Evolutionary conservation across 1,139 yeast species (phyloP), one percentile per base, ranked within the genome.

Genomic region (Taiozyma sp.): DNA sequence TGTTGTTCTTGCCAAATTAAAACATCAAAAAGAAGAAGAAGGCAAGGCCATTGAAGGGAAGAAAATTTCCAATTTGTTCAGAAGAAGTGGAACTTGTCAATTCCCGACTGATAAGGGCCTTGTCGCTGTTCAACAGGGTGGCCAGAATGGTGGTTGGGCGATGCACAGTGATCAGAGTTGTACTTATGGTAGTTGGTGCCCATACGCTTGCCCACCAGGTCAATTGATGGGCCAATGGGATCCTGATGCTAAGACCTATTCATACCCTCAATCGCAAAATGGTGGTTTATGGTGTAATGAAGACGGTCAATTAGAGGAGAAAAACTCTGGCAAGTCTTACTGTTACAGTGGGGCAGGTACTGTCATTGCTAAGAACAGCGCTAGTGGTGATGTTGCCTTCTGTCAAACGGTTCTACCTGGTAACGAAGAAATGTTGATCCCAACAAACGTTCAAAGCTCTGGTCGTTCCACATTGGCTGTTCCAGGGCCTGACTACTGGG

Each of bases 381-480:
- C 69, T 43, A 72, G 73, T 46, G 58, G 69, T 8, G 72, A 79
- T 54, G 90, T 88, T 57, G 91, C 96, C 12, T 83, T 90, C 70
- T 90, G 97, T 70, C 97, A 91, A 73, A 90, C 96, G 4, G 96
- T 90, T 14, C 75, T 90, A 54, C 97, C 97, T 24, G 97, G 97
- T 55, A 87, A 88, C 67, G 96, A 90, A 71, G 96, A 90, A 61
- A 90, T 90, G 97, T 75, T 89, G 66, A 89, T 90, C 57, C 97
- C 97, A 54, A 89, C 95, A 30, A 69, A 75, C 51, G 81, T 87
- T 48, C 73, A 69, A 28, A 70, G 76, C 12, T 79, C 81, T 13
- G 61, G 71, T 19, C 57, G 72, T 19, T 69, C 74, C 53, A 74
- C 76, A 3, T 72, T 90, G 55, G 96, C 97, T 30, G 96, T 90